A percentile compares a stretch with the other conserved stretches of the same genome.
phyloP scores from a whole-genome alignment of 108 stramenopile genomes.

The Craspedostauros australis region DNA sequence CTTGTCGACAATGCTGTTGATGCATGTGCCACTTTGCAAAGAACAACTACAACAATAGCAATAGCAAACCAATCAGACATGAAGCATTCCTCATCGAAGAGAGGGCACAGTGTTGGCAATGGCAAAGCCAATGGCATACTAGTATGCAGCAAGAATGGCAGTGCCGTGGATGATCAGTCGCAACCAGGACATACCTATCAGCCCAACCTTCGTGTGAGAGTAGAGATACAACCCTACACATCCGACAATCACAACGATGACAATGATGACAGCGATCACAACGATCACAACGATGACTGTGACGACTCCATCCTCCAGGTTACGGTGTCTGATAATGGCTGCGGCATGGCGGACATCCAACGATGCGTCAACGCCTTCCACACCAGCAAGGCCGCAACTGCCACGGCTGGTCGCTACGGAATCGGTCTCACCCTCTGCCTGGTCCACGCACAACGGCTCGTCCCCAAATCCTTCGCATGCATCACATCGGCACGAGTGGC shows the following conservation, averaged over 20 bases:
- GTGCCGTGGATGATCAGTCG: no score
- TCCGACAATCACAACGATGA: conserved; percentile 3
- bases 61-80: no score
- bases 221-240: conserved; percentile 22
- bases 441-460: conserved; percentile 78
- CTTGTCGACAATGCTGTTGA: conserved; percentile 88
- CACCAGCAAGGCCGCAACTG: conserved; percentile 46
- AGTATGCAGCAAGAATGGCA: no score
- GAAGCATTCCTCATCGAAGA: no score
- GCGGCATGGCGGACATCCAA: conserved; percentile 78
- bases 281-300: conserved; percentile 2
- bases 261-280: conserved; percentile 6
- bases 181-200: no score
- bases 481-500: conserved; percentile 55
- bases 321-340: conserved; percentile 74
- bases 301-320: conserved; percentile 41
- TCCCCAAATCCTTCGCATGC: conserved; percentile 53
- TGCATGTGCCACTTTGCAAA: conserved; percentile 65
- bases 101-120: no score
- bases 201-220: no score
- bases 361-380: conserved; percentile 72
- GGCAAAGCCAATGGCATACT: no score
- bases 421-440: conserved; percentile 70
- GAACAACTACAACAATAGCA: no score
- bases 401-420: conserved; percentile 56